Evolutionary conservation across 352 stramenopile species (phyloP).

Genomic region (Phytophthora tentaculata): DNA sequence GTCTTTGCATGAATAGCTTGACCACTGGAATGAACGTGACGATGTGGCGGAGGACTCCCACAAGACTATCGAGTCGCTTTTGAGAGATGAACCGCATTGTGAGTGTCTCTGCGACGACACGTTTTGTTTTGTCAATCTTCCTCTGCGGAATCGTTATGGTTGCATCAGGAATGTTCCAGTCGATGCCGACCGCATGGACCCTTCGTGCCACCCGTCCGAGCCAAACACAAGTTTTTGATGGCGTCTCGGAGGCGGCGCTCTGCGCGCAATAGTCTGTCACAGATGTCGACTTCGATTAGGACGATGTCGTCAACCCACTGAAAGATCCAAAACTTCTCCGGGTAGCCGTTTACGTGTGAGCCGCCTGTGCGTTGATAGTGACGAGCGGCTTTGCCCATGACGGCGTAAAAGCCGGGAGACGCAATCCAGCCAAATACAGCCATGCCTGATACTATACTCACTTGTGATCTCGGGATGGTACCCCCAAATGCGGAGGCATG

Average conservation of each 20-base stretch:
- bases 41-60: neutral
- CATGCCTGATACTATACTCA: neutral
- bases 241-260: neutral
- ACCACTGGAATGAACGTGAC: neutral
- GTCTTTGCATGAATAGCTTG: constrained; percentile 3
- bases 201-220: neutral
- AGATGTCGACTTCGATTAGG: constrained; percentile 4
- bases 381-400: neutral
- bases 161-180: neutral
- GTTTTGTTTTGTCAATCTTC: neutral
- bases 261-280: neutral
- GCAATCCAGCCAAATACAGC: neutral
- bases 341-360: neutral
- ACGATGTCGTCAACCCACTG: neutral
- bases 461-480: neutral
- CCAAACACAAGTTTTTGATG: neutral
- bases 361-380: neutral
- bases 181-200: neutral
- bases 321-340: neutral
- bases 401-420: neutral
- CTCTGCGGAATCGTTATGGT: neutral
- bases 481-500: neutral
- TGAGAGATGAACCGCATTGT: neutral
- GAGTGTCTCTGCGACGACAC: neutral
- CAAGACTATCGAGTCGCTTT: neutral